Evolutionary conservation across 2,329 filamentous ascomycete species (phyloP), one percentile per base, ranked within the genome.

Genomic region (Tolypocladium capitatum): DNA sequence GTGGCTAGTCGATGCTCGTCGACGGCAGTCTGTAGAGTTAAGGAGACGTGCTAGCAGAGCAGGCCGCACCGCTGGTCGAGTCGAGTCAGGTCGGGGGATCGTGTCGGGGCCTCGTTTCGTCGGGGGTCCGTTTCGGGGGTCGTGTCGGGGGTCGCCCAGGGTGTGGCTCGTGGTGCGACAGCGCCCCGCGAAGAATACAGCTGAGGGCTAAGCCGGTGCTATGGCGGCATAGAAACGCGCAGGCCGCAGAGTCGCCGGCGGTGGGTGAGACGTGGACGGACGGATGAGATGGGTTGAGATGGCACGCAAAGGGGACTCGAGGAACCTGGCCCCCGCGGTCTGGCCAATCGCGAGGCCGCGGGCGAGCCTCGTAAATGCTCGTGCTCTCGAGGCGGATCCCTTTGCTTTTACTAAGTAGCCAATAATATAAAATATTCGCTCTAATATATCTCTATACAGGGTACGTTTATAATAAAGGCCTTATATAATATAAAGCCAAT

Each of bases 211-310:
- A 27, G 16, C 20, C 21, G 16, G 31, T 46, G 48, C 18, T 43
- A 40, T 31, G 46, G 21, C n/a, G 30, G 8, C 13, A 45, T 50
- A 44, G 45, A 38, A 46, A 48, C 45, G 35, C 14, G 36, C 21
- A n/a, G 20, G 20, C 24, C 24, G 13, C 24, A 28, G 16, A 28
- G 38, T n/a, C 14, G 38, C 14, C 38, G 24, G 14, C 9, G 24
- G 24, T 24, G 24, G 38, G 24, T n/a, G 38, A 42, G 38, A 28
- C 24, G 27, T 9, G 24, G 5, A n/a, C n/a, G n/a, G n/a, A 41
- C 38, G 24, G 24, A 24, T 28, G 38, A 16, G 21, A 28, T 28
- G 24, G 9, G 36, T 8, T 16, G 36, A 4, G 16, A 28, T 18
- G 24, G 24, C 38, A 9, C 38, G 38, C 38, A 41, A 21, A 28